Conservation (phyloP, 2,329 filamentous ascomycete species). For the Raffaelea deltoideospora region DNA sequence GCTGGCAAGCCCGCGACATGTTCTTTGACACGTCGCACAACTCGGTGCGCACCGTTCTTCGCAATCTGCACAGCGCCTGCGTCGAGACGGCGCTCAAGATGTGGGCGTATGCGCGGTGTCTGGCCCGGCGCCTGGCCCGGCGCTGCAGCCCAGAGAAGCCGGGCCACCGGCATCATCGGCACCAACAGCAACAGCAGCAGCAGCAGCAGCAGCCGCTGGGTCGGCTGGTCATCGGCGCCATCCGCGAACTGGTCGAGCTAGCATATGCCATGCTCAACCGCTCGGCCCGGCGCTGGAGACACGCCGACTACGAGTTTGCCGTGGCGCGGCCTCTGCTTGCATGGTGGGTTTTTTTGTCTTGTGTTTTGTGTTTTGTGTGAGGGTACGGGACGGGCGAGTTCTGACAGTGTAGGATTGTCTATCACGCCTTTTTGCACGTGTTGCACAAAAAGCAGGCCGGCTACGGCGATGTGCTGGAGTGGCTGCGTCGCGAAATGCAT, state of each 20-base stretch:
- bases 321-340: constrained; percentile 44
- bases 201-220: too few relatives aligned
- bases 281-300: constrained; percentile 25
- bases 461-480: constrained; percentile 48
- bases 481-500: constrained; percentile 41
- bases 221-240: too few relatives aligned
- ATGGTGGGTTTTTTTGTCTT: constrained; percentile 43
- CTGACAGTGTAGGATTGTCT: too few relatives aligned
- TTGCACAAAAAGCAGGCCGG: constrained; percentile 57
- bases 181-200: constrained; percentile 27
- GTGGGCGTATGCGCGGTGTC: constrained; percentile 43
- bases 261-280: constrained; percentile 50
- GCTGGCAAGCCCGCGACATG: constrained; percentile 73
- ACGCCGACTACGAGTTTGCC: constrained; percentile 39
- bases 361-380: background rate
- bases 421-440: constrained; percentile 54
- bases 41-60: constrained; percentile 47
- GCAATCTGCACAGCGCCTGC: constrained; percentile 65
- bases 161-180: constrained; percentile 44
- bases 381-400: background rate
- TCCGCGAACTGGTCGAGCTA: constrained; percentile 49
- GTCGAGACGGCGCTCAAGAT: constrained; percentile 63
- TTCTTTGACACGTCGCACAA: constrained; percentile 74
- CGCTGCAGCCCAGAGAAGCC: too few relatives aligned
- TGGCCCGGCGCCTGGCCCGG: too few relatives aligned